Evolutionary conservation across 2,329 filamentous ascomycete genomes (phyloP).

Genomic region (Beauveria australis): DNA sequence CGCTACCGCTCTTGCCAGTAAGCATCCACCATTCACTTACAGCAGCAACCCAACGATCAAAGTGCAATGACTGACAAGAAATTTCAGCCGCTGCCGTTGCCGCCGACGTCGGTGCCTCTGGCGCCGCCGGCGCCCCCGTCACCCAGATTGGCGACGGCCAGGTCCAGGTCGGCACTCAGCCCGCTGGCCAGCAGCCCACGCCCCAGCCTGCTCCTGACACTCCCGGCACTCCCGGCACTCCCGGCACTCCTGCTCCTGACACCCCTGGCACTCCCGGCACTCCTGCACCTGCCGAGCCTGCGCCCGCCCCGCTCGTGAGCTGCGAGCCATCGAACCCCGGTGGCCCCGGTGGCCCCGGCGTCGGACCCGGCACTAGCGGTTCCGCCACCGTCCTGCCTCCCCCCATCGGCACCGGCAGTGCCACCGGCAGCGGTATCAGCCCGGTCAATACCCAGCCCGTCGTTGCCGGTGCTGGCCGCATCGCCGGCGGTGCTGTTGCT

Average conservation of each 20-base stretch:
- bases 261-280: background rate
- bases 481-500: background rate
- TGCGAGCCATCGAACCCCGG: background rate
- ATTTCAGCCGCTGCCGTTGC: background rate
- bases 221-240: background rate
- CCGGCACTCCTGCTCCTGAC: background rate
- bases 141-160: background rate
- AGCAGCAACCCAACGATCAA: background rate
- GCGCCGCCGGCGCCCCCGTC: background rate
- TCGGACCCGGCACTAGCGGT: background rate
- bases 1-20: constrained; percentile 1
- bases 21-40: background rate
- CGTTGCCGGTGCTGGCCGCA: background rate
- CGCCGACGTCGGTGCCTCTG: background rate
- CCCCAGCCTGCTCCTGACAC: background rate
- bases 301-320: background rate
- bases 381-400: background rate
- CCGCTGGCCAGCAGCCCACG: background rate
- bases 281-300: background rate
- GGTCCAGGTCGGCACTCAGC: constrained; percentile 1
- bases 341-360: too few species aligned
- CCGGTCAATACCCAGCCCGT: background rate
- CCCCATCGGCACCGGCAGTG: background rate
- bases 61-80: background rate
- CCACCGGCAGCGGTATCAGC: background rate